These are phyloP conservation scores for Thermothelomyces thermophilus DNA, from an alignment of 2,329 filamentous ascomycete species.

Conservation along the genomic window DNA sequence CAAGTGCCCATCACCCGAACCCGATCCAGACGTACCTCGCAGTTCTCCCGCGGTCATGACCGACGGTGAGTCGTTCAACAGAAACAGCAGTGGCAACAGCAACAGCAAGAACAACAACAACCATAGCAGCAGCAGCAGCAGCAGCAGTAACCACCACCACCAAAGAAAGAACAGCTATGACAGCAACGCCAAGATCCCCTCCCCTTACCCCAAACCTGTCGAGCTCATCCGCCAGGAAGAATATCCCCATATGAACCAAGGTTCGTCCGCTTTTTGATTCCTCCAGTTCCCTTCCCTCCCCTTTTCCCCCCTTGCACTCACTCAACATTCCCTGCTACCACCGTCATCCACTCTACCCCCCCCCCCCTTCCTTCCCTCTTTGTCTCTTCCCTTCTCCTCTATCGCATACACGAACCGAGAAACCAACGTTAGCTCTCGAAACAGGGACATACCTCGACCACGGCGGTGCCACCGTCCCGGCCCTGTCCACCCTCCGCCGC, in stretches of 20 bases:
- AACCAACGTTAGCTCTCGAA: background rate
- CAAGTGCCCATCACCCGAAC: background rate
- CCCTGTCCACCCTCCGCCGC: slow-evolving; percentile 48
- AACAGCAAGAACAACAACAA: too few relatives aligned
- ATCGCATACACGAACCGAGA: background rate
- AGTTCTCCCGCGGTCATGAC: background rate
- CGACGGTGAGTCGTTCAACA: background rate
- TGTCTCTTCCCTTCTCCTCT: background rate
- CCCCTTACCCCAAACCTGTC: slow-evolving; percentile 30
- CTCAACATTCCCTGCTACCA: background rate
- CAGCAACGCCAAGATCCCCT: background rate
- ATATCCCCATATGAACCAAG: slow-evolving; percentile 38
- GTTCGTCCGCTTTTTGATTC: slow-evolving; percentile 24
- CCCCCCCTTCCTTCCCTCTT: background rate
- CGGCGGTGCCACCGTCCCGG: slow-evolving; percentile 51
- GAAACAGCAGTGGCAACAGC: too few relatives aligned
- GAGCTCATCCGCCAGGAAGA: slow-evolving; percentile 34
- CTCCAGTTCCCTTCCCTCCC: too few relatives aligned
- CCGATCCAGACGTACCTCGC: background rate
- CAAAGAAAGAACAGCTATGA: background rate
- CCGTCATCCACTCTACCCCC: too few relatives aligned
- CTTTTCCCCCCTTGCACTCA: too few relatives aligned
- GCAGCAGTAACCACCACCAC: too few relatives aligned
- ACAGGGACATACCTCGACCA: slow-evolving; percentile 50
- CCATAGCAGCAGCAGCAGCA: too few relatives aligned